A percentile compares a stretch with the other conserved stretches of the same genome.
phyloP scores from a whole-genome alignment of 306 rosid species.

The Fragaria nilgerrensis region DNA sequence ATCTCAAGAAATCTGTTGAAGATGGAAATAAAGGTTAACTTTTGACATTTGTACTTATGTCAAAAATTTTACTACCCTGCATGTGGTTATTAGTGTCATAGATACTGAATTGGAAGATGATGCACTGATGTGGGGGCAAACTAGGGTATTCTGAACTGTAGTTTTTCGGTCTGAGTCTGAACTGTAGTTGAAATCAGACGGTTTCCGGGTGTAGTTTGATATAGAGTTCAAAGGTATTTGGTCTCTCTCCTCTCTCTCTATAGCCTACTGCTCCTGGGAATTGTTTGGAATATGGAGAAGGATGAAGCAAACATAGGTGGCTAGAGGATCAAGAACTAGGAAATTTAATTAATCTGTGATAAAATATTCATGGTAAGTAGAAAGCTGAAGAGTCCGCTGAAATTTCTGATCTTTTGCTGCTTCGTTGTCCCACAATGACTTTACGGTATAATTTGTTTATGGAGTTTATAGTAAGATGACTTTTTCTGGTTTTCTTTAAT shows the following conservation, averaged over 20 bases:
- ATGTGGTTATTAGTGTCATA: neutral
- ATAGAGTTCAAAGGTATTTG: neutral
- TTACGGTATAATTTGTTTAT: neutral
- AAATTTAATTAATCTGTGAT: neutral
- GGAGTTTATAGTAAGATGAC: neutral
- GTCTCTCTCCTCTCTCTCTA: neutral
- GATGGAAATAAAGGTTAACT: conserved; percentile 57
- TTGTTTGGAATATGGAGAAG: neutral
- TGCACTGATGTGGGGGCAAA: neutral
- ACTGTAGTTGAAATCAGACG: neutral
- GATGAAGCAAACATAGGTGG: neutral
- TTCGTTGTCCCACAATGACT: neutral
- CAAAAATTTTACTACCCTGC: neutral
- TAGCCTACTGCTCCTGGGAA: neutral
- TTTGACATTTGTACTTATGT: conserved; percentile 19
- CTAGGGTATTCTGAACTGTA: neutral
- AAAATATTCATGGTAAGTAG: neutral
- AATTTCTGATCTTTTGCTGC: neutral
- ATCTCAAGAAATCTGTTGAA: conserved; percentile 38
- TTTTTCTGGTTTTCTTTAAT: neutral
- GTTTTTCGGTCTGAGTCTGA: neutral
- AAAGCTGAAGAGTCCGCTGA: neutral
- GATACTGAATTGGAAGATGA: neutral
- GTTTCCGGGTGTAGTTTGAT: neutral
- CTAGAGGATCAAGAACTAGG: neutral